Base-by-base conservation (phyloP, 225 moss, liverwort and hornwort species). In the Polytrichum formosum region DNA sequence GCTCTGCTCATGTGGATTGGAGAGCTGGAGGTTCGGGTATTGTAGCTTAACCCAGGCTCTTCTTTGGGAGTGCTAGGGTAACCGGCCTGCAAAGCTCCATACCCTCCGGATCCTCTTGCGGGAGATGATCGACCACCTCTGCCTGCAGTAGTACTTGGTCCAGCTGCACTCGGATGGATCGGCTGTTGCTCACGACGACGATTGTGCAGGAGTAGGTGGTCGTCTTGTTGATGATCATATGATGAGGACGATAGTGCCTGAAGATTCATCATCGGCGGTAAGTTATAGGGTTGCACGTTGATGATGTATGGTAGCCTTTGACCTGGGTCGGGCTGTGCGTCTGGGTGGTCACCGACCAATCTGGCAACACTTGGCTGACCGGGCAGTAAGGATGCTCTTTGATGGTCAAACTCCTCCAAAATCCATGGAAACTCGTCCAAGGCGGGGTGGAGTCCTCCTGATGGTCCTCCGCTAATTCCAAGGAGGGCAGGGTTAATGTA, bases 351-450 rank as follows among this genome's bases (percentile, higher is more conserved):
- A 2, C 54, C 27, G 5, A 37, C 30, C 20, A 59, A 59, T 72
- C 31, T 78, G 58, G 77, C 56, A 58, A 63, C 17, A 26, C 16
- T 63, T 46, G 46, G 46, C 26, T 63, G 62, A 54, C 53, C 22
- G 23, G 67, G 53, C 23, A 13, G 17, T 6, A 10, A 18, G 23
- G 72, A 69, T 5, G 22, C 75, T 33, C 72, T 60, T 4, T 62
- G 78, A 27, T 78, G 78, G 30, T 87, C 87, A 29, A 81, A 73
- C 73, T 87, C 87, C 5, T 78, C 83, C 71, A 83, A 21, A 4
- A 83, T 76, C 87, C 87, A 87, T 80, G 87, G 87, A 72, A 87
- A 83, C 65, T 87, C 87, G 1, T 74, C 76, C 54, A 80, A 78
- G 58, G 66, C 37, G 28, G 54, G 71, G 78, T 68, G 75, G 18